Conservation (phyloP, 140 eudicot species). For the Cichorium intybus region DNA sequence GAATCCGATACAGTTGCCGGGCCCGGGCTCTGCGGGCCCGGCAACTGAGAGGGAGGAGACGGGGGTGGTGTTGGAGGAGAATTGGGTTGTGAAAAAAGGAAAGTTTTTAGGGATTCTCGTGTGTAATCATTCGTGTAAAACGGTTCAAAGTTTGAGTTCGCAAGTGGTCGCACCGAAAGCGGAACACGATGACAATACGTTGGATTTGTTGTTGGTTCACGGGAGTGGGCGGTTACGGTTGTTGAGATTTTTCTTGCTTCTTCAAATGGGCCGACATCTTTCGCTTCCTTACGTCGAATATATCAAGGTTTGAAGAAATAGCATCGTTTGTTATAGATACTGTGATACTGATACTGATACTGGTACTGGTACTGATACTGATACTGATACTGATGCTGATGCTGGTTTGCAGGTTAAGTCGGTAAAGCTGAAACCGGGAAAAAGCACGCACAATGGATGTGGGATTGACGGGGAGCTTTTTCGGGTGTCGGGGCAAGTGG, state of each 20-base stretch:
- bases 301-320: conserved; percentile 58
- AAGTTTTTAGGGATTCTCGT: conserved; percentile 89
- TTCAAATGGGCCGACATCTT: conserved; percentile 91
- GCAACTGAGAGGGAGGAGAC: conserved; percentile 28
- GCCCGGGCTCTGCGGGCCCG: conserved; percentile 33
- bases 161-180: conserved; percentile 99
- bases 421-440: conserved; percentile 83
- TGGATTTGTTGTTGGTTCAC: conserved; percentile 91
- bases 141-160: conserved; percentile 96
- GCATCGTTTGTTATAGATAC: neutral
- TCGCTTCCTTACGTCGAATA: conserved; percentile 93
- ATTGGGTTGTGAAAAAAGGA: conserved; percentile 83
- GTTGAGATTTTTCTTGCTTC: conserved; percentile 67
- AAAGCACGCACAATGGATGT: conserved; percentile 77
- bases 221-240: conserved; percentile 82
- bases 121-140: conserved; percentile 93
- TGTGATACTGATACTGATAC: no score
- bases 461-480: conserved; percentile 97
- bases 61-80: conserved; percentile 43
- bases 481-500: conserved; percentile 70
- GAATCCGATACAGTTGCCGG: conserved; percentile 79
- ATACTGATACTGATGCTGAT: neutral
- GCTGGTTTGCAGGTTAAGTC: conserved; percentile 70
- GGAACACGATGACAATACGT: conserved; percentile 82
- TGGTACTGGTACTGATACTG: no score